Percentiles rank a stretch among this genome's conserved stretches.
Evolutionary conservation across 495 filamentous ascomycete genomes (phyloP).

Genomic region (Talaromyces thailandensis): DNA sequence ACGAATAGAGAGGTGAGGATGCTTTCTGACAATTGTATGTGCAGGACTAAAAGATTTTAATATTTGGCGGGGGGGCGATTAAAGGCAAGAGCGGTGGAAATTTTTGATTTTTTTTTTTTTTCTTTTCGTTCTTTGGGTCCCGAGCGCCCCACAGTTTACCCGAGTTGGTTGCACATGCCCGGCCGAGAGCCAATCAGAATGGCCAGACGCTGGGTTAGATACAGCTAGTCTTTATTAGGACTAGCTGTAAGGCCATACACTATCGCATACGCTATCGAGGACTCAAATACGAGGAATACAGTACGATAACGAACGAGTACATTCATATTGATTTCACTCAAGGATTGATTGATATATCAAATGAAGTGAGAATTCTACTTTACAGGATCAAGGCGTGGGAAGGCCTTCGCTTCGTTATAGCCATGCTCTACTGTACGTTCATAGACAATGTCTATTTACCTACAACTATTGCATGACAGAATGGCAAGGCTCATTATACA

Average conservation of each 20-base stretch:
- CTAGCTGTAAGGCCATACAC: too few species aligned
- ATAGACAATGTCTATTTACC: neutral
- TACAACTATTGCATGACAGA: neutral
- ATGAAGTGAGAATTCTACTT: too few species aligned
- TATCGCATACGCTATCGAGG: neutral
- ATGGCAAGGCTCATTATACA: neutral
- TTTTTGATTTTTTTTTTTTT: conserved; percentile 7
- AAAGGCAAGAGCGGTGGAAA: conserved; percentile 13
- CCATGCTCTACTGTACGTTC: neutral
- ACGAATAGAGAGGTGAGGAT: neutral
- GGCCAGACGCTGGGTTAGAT: neutral
- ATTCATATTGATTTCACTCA: too few species aligned
- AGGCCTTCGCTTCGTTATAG: neutral
- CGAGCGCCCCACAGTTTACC: neutral
- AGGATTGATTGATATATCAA: too few species aligned
- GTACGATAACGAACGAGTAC: neutral
- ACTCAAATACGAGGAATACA: too few species aligned
- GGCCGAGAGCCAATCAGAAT: neutral
- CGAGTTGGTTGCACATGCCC: neutral
- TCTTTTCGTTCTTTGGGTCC: neutral
- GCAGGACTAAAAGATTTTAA: neutral
- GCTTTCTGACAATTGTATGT: conserved; percentile 2
- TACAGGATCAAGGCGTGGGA: too few species aligned
- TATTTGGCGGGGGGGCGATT: conserved; percentile 8
- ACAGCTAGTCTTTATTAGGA: neutral